Conservation (phyloP, 2,329 filamentous ascomycete genomes). For the Fusarium temperatum region DNA sequence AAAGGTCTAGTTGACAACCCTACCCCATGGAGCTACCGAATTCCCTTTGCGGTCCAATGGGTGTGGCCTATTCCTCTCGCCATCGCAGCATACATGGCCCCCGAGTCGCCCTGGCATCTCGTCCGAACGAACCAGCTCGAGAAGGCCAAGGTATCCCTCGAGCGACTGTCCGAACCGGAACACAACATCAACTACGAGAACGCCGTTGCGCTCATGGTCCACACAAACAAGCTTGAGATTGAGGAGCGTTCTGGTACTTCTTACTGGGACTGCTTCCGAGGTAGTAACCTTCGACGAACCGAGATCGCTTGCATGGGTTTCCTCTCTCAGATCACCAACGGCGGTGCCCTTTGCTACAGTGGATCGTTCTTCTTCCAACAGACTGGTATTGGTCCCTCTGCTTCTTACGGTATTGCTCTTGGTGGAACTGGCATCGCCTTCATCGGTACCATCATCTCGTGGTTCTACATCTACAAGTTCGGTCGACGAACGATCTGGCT, state of each 20-base stretch:
- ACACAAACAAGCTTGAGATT: conserved; percentile 58
- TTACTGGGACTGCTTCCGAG: conserved; percentile 59
- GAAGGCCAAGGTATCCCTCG: conserved; percentile 44
- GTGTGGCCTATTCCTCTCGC: conserved; percentile 48
- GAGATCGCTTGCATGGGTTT: conserved; percentile 56
- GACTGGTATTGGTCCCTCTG: conserved; percentile 50
- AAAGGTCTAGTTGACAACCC: conserved; percentile 49
- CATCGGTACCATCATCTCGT: conserved; percentile 54
- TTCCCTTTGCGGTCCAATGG: conserved; percentile 55
- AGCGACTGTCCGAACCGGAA: conserved; percentile 45
- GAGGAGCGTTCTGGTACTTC: conserved; percentile 49
- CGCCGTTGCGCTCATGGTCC: conserved; percentile 53
- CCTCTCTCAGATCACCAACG: conserved; percentile 53
- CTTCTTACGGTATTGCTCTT: conserved; percentile 54
- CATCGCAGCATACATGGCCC: conserved; percentile 46
- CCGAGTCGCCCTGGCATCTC: conserved; percentile 52
- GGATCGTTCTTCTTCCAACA: conserved; percentile 59
- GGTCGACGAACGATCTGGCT: conserved; percentile 57
- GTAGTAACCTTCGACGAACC: conserved; percentile 56
- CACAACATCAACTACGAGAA: conserved; percentile 49
- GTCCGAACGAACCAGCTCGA: conserved; percentile 47
- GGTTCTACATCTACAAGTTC: conserved; percentile 53
- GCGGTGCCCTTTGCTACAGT: conserved; percentile 52
- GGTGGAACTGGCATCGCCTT: conserved; percentile 56
- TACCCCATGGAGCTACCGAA: conserved; percentile 50